These are phyloP conservation scores for Stemphylium vesicarium DNA, from an alignment of 2,329 filamentous ascomycete genomes.

Conservation along the genomic window DNA sequence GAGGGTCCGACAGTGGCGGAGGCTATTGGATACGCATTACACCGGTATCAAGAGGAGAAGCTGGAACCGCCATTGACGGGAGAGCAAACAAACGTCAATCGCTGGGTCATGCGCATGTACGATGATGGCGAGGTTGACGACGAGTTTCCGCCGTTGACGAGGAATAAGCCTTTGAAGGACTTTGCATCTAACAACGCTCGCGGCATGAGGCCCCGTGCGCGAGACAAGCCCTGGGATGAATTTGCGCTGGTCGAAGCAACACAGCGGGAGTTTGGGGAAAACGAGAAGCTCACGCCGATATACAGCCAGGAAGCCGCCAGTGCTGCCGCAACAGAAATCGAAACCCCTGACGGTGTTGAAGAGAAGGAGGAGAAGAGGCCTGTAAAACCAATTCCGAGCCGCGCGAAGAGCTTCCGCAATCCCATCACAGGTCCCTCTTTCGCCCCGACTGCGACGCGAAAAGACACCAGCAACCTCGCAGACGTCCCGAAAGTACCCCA, in stretches of 20 bases:
- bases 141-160: constrained; percentile 79
- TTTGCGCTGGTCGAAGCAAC: constrained; percentile 80
- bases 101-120: constrained; percentile 83
- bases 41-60: constrained; percentile 79
- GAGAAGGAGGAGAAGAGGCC: constrained; percentile 29
- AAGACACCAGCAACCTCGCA: constrained; percentile 53
- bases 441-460: constrained; percentile 53
- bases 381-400: constrained; percentile 40
- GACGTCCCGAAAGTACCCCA: constrained; percentile 53
- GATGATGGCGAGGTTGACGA: constrained; percentile 85
- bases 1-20: constrained; percentile 76
- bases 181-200: constrained; percentile 82
- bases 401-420: constrained; percentile 55
- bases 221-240: constrained; percentile 80
- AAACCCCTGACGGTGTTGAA: constrained; percentile 10
- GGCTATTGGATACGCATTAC: constrained; percentile 80
- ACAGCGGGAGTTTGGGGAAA: constrained; percentile 70
- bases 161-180: constrained; percentile 74
- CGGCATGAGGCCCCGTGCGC: constrained; percentile 67
- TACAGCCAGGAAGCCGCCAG: constrained; percentile 63
- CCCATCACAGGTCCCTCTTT: constrained; percentile 60
- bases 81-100: constrained; percentile 77
- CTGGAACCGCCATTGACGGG: constrained; percentile 68
- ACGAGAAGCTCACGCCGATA: constrained; percentile 71
- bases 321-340: constrained; percentile 30